Evolutionary conservation across 164 flowering plant genomes (phyloP).

Genomic region (Stephania cephalantha): DNA sequence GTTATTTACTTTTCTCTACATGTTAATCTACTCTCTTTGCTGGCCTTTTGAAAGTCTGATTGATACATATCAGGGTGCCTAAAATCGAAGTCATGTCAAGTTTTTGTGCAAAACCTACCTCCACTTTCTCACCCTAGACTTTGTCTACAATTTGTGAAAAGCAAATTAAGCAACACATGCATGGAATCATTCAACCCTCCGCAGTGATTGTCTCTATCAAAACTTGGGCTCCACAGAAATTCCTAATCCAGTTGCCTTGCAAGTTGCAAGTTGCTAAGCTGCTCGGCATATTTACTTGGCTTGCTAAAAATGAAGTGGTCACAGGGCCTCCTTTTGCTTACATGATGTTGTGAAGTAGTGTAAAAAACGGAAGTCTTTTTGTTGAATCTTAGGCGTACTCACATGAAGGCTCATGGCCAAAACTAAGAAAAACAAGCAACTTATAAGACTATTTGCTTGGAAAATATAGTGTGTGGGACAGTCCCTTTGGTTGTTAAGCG

Average conservation of each 20-base stretch:
- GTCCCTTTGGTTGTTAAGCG: neutral
- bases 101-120: neutral
- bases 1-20: neutral
- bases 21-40: neutral
- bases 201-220: neutral
- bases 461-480: neutral
- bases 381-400: neutral
- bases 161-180: neutral
- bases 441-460: neutral
- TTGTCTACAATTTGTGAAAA: neutral
- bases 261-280: neutral
- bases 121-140: neutral
- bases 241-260: neutral
- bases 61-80: neutral
- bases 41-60: neutral
- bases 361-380: neutral
- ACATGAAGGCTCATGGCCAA: neutral
- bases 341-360: neutral
- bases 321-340: neutral
- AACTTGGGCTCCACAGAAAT: neutral
- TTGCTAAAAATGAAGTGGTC: neutral
- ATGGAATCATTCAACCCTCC: neutral
- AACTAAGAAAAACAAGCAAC: neutral
- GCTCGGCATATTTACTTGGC: neutral
- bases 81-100: neutral